Conservation (phyloP, 805 yeast genomes). For the Zygosaccharomyces siamensis region DNA sequence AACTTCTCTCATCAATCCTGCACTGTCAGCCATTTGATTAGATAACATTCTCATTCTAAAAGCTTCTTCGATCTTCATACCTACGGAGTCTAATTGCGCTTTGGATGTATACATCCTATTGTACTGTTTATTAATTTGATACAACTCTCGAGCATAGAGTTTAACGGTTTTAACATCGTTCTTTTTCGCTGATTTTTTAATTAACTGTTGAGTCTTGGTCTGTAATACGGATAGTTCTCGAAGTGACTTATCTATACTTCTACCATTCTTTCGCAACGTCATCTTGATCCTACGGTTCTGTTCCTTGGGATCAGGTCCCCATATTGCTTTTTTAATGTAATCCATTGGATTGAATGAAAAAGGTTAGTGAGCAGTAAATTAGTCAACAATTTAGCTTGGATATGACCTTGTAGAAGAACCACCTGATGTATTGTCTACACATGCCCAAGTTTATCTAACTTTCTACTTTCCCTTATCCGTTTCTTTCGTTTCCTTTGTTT, state of each 20-base stretch:
- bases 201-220: conserved; percentile 70
- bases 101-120: conserved; percentile 70
- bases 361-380: not conserved
- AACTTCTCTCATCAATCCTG: conserved; percentile 84
- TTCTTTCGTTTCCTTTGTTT: no score
- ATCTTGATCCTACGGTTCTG: conserved; percentile 73
- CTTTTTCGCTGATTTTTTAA: conserved; percentile 69
- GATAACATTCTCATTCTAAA: conserved; percentile 80
- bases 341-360: conserved; percentile 50
- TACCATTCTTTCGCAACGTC: conserved; percentile 73
- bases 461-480: no score
- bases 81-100: conserved; percentile 80
- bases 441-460: no score
- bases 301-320: conserved; percentile 97
- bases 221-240: conserved; percentile 61
- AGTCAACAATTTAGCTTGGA: not conserved
- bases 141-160: conserved; percentile 76
- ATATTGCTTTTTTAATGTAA: conserved; percentile 74
- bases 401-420: no score
- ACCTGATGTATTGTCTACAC: no score
- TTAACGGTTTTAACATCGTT: conserved; percentile 72
- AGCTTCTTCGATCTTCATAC: conserved; percentile 87
- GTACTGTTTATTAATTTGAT: conserved; percentile 67
- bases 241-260: conserved; percentile 68
- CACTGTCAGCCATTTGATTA: conserved; percentile 70